Conservation (phyloP, 805 yeast genomes). For the Candida pini region DNA sequence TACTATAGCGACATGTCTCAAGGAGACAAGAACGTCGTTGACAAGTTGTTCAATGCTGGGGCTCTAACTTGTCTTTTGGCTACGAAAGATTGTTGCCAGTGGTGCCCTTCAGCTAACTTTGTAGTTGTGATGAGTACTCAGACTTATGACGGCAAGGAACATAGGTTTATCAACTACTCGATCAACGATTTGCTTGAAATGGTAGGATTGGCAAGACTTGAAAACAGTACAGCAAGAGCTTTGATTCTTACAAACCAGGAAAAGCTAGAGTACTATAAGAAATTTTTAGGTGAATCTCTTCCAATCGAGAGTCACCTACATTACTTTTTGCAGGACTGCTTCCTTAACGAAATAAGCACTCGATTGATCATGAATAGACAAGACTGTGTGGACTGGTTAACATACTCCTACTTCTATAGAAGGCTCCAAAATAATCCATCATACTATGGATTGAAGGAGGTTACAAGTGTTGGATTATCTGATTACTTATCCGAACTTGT, state of each 20-base stretch:
- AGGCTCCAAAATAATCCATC: conserved; percentile 80
- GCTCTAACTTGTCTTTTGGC: conserved; percentile 54
- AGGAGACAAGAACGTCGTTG: conserved; percentile 50
- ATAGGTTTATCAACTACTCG: conserved; percentile 62
- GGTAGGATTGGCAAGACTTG: conserved; percentile 41
- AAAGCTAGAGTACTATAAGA: conserved; percentile 58
- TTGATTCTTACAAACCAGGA: conserved; percentile 52
- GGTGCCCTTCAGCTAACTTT: conserved; percentile 45
- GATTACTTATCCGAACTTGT: conserved; percentile 80
- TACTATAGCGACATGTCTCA: conserved; percentile 51
- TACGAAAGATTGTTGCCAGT: conserved; percentile 48
- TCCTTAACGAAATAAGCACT: conserved; percentile 69
- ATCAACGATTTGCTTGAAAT: conserved; percentile 60
- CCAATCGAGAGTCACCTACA: conserved; percentile 80
- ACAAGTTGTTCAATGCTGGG: conserved; percentile 44
- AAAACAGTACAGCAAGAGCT: conserved; percentile 34
- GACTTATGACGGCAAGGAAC: conserved; percentile 66
- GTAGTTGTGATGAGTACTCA: conserved; percentile 71
- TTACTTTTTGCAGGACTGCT: conserved; percentile 54
- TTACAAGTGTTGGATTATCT: conserved; percentile 63
- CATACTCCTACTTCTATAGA: conserved; percentile 77
- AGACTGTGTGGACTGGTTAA: conserved; percentile 87
- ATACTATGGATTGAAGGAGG: conserved; percentile 73
- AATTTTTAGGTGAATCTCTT: conserved; percentile 65
- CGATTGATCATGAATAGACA: conserved; percentile 62